phyloP scores from a whole-genome alignment of 768 basidiomycete genomes.

The Kwoniella mangroviensis region DNA sequence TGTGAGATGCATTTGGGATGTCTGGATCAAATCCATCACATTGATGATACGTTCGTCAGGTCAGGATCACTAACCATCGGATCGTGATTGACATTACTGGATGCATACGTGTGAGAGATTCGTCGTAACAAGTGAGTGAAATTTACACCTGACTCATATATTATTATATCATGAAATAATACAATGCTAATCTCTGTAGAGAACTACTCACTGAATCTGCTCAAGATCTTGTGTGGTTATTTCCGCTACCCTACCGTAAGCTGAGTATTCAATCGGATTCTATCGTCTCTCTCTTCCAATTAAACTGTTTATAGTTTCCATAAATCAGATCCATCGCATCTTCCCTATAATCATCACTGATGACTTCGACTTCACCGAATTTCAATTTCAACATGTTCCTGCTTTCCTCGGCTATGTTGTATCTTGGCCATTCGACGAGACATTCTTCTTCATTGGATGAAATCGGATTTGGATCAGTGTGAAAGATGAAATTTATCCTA shows the following conservation, averaged over 20 bases:
- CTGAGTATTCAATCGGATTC: too few relatives aligned
- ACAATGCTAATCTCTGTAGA: too few relatives aligned
- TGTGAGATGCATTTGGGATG: constrained; percentile 6
- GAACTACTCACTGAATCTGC: too few relatives aligned
- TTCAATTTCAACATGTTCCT: constrained; percentile 37
- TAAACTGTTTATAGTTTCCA: constrained; percentile 35
- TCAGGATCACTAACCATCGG: too few relatives aligned
- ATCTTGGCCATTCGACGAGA: constrained; percentile 40
- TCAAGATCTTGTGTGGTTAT: too few relatives aligned
- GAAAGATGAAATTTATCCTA: constrained; percentile 52
- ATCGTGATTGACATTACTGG: too few relatives aligned
- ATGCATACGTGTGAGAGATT: too few relatives aligned
- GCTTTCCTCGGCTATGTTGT: constrained; percentile 7
- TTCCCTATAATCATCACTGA: constrained; percentile 43
- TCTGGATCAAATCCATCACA: constrained; percentile 1
- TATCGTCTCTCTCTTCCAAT: constrained; percentile 21
- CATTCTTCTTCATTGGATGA: neutral
- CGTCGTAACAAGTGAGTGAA: too few relatives aligned
- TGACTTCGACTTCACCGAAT: constrained; percentile 36
- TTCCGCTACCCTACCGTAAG: too few relatives aligned
- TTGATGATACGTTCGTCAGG: too few relatives aligned
- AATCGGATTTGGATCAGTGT: constrained; percentile 37
- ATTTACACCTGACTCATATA: too few relatives aligned
- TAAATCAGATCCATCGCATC: constrained; percentile 44
- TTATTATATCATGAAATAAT: too few relatives aligned